phyloP scores from a whole-genome alignment of 163 green algal genomes.

The Chloromonas sp. region DNA sequence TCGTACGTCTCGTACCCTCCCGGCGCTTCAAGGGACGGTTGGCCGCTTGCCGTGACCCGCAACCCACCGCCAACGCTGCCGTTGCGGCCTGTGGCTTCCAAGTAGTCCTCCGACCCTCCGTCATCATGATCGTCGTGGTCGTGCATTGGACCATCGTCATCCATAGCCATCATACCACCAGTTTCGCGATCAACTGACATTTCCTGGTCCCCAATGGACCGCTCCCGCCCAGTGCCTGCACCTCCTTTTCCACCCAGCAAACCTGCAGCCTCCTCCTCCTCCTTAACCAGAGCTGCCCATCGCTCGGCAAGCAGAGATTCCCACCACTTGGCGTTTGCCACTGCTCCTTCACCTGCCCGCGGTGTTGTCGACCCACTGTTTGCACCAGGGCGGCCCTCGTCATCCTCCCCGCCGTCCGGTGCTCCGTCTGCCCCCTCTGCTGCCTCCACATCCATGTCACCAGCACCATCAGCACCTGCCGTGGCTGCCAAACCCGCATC shows the following conservation, averaged over 20 bases:
- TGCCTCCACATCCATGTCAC: conserved; percentile 7
- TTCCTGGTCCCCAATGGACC: no score
- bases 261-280: conserved; percentile 2
- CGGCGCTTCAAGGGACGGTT: no score
- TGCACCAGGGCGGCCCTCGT: neutral
- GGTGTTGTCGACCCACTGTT: no score
- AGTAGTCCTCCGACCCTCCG: no score
- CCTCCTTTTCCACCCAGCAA: conserved; percentile 2
- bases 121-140: no score
- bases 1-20: no score
- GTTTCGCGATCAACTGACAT: no score
- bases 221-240: neutral
- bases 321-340: conserved; percentile 1
- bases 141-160: no score
- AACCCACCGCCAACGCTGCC: no score
- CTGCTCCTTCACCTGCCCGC: neutral
- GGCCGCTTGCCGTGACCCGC: neutral
- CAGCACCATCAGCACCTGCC: neutral
- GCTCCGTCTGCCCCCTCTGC: conserved; percentile 22
- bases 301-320: neutral
- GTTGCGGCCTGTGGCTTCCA: no score
- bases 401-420: conserved; percentile 28
- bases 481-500: no score
- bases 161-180: no score
- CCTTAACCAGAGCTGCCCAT: conserved; percentile 1